Base-by-base conservation (phyloP, 2,329 filamentous ascomycete species). In the Clonostachys chloroleuca region DNA sequence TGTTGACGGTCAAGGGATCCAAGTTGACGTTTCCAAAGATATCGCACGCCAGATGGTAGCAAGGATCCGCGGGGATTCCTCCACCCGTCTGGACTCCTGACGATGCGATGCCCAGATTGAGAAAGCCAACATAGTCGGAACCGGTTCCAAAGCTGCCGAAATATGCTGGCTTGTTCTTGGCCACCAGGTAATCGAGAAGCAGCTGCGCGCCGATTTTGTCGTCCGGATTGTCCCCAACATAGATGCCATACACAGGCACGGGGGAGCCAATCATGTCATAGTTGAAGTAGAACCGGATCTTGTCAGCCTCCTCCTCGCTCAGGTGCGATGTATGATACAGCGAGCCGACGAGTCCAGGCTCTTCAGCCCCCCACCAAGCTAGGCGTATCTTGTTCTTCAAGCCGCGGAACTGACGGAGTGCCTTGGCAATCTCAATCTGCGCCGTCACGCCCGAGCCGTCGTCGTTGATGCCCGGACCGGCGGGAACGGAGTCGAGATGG, bases 201-300 rank as follows among this genome's bases (percentile, higher is more conserved):
- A 52, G 55, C 30, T 53, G 44, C 42, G 62, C 62, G 40, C 65
- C 67, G 41, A 54, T 50, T 20, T 48, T 45, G 51, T 65, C 63
- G 16, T 54, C 63, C 45, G 60, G 58, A 45, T 60, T 56, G 47
- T 63, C 45, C 13, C 34, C 59, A 43, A 59, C 51, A 49, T 66
- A 66, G 40, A 68, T 55, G 43, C 54, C 54, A 52, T 58, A 66
- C 44, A 56, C 52, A 7, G 64, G 58, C 18, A 53, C 50, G 33
- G 58, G 57, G 7, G 62, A 66, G 10, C 59, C 65, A 40, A 84
- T 80, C 81, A 84, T 84, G 65, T 84, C 81, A 55, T 81, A 83
- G 65, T 84, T 81, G 57, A 84, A 74, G 64, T 83, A 81, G 16
- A 84, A 74, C 5, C 73, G 69, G 57, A 85, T 78, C 62, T 81